phyloP scores from a whole-genome alignment of 2,329 filamentous ascomycete genomes.

The Verticillium klebahnii region DNA sequence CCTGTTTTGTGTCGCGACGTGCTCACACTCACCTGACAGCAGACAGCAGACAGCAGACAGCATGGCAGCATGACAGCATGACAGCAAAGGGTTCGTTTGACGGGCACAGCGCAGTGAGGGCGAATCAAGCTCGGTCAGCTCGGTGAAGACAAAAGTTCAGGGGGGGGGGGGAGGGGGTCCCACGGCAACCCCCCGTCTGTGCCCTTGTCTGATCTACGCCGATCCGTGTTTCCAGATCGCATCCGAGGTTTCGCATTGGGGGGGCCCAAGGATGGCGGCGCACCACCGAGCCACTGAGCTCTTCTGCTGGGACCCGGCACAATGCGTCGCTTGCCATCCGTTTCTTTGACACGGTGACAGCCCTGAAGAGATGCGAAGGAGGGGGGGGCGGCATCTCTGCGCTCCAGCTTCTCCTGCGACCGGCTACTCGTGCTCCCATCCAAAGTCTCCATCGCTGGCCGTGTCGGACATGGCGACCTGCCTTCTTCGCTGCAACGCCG shows the following conservation, averaged over 20 bases:
- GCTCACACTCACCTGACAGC: too few species aligned
- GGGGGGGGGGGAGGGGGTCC: too few species aligned
- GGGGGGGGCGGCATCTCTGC: neutral
- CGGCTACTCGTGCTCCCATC: neutral
- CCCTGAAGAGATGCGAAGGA: too few species aligned
- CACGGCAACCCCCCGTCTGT: too few species aligned
- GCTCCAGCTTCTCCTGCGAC: neutral
- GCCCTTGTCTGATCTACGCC: conserved; percentile 2
- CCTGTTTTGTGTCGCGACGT: neutral
- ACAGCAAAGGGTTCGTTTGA: too few species aligned
- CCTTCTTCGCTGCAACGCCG: neutral
- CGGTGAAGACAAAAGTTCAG: neutral
- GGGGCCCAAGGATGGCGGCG: neutral
- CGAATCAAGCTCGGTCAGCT: neutral
- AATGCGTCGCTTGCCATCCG: neutral
- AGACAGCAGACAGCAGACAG: too few species aligned
- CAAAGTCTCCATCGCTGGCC: conserved; percentile 1
- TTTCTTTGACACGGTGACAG: neutral
- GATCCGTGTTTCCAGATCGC: neutral
- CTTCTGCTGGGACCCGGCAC: neutral
- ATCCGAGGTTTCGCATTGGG: conserved; percentile 1
- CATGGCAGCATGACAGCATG: too few species aligned
- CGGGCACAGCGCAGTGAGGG: too few species aligned
- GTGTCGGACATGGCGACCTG: neutral
- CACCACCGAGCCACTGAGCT: neutral